Evolutionary conservation across 2,329 filamentous ascomycete species (phyloP).

Genomic region (Hysterium pulicare): DNA sequence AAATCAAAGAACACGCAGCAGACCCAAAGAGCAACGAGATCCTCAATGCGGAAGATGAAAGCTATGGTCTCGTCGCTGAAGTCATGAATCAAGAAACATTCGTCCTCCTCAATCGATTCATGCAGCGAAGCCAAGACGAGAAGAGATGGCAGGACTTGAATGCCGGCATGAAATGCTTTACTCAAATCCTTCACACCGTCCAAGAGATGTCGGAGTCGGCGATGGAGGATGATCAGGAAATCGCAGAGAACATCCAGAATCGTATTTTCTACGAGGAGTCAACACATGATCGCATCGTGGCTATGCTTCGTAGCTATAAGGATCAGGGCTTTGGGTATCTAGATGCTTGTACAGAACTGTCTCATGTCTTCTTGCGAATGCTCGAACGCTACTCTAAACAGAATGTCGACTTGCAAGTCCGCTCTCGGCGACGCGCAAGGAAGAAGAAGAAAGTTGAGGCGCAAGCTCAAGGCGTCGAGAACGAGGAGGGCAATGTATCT

Average conservation of each 20-base stretch:
- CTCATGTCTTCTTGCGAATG: conserved; percentile 88
- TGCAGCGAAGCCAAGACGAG: conserved; percentile 74
- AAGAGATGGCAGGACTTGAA: conserved; percentile 87
- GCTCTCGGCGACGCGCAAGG: conserved; percentile 70
- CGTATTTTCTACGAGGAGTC: conserved; percentile 98
- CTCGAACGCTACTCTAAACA: conserved; percentile 92
- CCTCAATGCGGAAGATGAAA: conserved; percentile 57
- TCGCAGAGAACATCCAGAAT: conserved; percentile 93
- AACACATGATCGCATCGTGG: conserved; percentile 82
- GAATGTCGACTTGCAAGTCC: conserved; percentile 89
- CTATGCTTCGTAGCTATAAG: conserved; percentile 81
- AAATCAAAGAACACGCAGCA: conserved; percentile 51
- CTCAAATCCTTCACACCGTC: conserved; percentile 86
- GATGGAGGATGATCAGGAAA: conserved; percentile 92
- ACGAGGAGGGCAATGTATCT: conserved; percentile 55
- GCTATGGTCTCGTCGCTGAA: conserved; percentile 80
- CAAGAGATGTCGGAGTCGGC: conserved; percentile 85
- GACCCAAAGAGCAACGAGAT: conserved; percentile 40
- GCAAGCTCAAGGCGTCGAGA: conserved; percentile 48
- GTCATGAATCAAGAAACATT: conserved; percentile 96
- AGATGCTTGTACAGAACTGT: conserved; percentile 84
- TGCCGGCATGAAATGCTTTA: conserved; percentile 89
- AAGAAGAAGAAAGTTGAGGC: conserved; percentile 65
- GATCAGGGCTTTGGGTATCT: conserved; percentile 92
- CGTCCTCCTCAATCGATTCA: conserved; percentile 76